Conservation (phyloP, 495 filamentous ascomycete genomes). For the Daldinia concentrica region DNA sequence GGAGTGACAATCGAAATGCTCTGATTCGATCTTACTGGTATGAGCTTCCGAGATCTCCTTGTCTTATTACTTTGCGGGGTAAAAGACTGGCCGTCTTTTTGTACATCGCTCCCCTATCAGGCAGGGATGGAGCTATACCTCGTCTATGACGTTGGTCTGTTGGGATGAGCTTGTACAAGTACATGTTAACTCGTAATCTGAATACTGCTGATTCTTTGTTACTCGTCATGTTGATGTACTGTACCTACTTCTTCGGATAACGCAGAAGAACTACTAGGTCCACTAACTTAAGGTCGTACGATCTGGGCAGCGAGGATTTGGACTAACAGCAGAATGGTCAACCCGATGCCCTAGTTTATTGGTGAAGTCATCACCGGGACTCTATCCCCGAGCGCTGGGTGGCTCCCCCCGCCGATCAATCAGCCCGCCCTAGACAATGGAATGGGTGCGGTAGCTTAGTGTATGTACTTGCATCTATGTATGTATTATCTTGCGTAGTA, state of each 20-base stretch:
- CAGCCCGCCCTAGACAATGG: constrained; percentile 22
- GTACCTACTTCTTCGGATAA: not conserved
- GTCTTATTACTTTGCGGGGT: constrained; percentile 45
- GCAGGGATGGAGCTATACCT: constrained; percentile 28
- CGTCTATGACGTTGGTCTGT: constrained; percentile 37
- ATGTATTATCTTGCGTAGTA: constrained; percentile 9
- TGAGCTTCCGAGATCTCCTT: constrained; percentile 37
- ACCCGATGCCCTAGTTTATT: constrained; percentile 22
- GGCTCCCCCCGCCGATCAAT: constrained; percentile 27
- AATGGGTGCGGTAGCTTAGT: constrained; percentile 28
- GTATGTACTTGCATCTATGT: not conserved
- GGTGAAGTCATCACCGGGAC: constrained; percentile 46
- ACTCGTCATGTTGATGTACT: not conserved
- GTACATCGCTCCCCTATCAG: constrained; percentile 34
- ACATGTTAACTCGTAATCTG: not conserved
- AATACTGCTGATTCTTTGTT: not conserved
- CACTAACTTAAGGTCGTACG: constrained; percentile 16
- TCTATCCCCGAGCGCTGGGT: constrained; percentile 14
- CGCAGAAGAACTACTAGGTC: not conserved
- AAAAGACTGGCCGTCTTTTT: constrained; percentile 6
- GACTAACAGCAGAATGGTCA: not conserved
- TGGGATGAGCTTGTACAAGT: not conserved
- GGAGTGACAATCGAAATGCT: constrained; percentile 33
- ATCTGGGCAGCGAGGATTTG: constrained; percentile 12
- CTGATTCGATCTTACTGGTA: constrained; percentile 35